Base-by-base conservation (phyloP, 345 rosid species). In the Cardamine occulta region DNA sequence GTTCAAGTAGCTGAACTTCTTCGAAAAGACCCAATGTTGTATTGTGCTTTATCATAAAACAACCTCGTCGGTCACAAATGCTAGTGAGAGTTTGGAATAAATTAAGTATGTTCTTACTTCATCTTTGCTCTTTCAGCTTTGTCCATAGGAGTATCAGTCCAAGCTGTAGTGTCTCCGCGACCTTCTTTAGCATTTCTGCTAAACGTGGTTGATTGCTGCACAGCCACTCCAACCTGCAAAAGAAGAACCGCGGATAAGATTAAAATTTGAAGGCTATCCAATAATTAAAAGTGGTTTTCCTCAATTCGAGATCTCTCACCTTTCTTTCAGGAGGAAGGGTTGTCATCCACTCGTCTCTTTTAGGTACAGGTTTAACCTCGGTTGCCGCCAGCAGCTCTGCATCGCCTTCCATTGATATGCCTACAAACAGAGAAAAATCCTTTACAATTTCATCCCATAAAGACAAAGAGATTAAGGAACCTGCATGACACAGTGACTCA, bases 331-430 rank as follows among this genome's bases (percentile, higher is more conserved):
- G 96, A 73, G 98, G 98, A 44, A 94, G 82, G 23, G 88, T 86
- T 61, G 97, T 94, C 98, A 94, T 94, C 98, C 98, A 94, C 85
- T 94, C 98, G 8, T 94, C 97, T 75, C 98, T 82, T 80, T 77
- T 79, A 68, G 86, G 95, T 40, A 81, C 80, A 32, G 70, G 91
- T 74, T 91, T 88, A 76, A 86, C 92, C 71, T 91, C 89, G 19
- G 82, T 66, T 49, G 85, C 88, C 3, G 86, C 95, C 48, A 94
- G 80, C 56, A 94, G 90, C 74, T 91, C 98, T 77, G 79, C 96
- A 84, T 91, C 98, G 42, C 98, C 98, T 75, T 91, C 98, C 96
- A 91, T 87, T 66, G 90, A 83, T 82, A 94, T 89, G 63, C 98
- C 97, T 94, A 87, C 63, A 78, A 42, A 78, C 26, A 72, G 45